Evolutionary conservation across 1,139 yeast species (phyloP), one percentile per base, ranked within the genome.

Genomic region (Hyphopichia buzzinii): DNA sequence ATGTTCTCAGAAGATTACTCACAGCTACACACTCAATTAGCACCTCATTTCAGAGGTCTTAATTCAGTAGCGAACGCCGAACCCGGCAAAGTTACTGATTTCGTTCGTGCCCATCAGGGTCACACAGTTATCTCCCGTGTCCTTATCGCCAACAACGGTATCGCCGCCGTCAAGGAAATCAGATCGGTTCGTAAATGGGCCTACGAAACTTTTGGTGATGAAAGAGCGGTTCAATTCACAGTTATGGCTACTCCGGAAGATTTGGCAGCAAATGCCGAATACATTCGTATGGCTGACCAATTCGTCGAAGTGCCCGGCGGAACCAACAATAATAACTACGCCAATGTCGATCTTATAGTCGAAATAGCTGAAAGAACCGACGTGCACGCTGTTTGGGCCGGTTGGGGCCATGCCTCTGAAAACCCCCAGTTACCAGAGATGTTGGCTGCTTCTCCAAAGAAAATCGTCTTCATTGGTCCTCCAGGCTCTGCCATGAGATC

Each of bases 181-280:
- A 79, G 99, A 55, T 87, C 96, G 10, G 89, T 92, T 34, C 81
- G 98, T 65, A 90, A 90, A 74, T 94, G 98, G 98, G 92, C 97
- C 30, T 94, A 92, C 64, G 97, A 92, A 64, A 89, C 97, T 19
- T 92, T 92, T 69, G 96, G 96, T 45, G 83, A 94, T 56, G 97
- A 92, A 64, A 77, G 86, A 57, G 90, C 95, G 43, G 85, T 92
- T 47, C 89, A 87, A 52, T 94, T 92, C 59, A 92, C 92, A 29
- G 97, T 86, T 31, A 92, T 92, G 99, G 98, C 98, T 40, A 92
- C 99, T 17, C 98, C 98, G 15, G 99, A 92, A 64, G 99, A 92
- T 70, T 71, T 92, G 54, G 90, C 79, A 50, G 96, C 97, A 45
- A 94, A 94, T 54, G 95, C 98, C 17, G 99, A 92, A 60, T 92